These are phyloP conservation scores for Shiraia sp. DNA, from an alignment of 2,329 filamentous ascomycete genomes.

Conservation along the genomic window DNA sequence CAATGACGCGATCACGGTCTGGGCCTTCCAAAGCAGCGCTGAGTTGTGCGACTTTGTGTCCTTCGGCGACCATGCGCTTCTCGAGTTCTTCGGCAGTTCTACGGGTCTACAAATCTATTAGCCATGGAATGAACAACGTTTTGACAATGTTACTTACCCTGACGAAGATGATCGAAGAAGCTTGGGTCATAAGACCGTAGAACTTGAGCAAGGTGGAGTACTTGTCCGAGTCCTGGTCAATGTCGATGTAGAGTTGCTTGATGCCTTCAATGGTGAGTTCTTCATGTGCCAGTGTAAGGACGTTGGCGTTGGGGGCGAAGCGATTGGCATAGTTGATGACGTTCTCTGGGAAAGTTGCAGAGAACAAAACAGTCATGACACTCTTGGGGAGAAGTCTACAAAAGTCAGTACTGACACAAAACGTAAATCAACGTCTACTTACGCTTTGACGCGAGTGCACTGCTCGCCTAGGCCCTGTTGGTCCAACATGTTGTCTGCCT, in stretches of 20 bases:
- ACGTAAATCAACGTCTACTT: conserved; percentile 39
- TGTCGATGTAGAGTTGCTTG: conserved; percentile 97
- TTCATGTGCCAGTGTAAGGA: conserved; percentile 84
- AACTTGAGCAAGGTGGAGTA: conserved; percentile 88
- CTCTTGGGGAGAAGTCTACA: conserved; percentile 70
- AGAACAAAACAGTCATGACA: conserved; percentile 92
- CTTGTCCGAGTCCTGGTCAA: conserved; percentile 77
- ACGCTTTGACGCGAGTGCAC: conserved; percentile 87
- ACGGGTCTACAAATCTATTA: conserved; percentile 64
- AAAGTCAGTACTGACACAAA: conserved; percentile 33
- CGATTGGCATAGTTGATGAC: conserved; percentile 81
- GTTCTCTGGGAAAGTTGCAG: conserved; percentile 86
- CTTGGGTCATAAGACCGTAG: conserved; percentile 94
- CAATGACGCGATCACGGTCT: conserved; percentile 81
- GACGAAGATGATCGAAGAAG: conserved; percentile 97
- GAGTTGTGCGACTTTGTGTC: conserved; percentile 87
- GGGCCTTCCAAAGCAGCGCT: conserved; percentile 85
- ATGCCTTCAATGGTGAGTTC: conserved; percentile 97
- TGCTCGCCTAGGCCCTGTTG: conserved; percentile 94
- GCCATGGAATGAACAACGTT: not conserved
- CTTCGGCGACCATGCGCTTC: conserved; percentile 81
- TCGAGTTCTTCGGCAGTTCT: conserved; percentile 85
- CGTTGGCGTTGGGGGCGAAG: conserved; percentile 85
- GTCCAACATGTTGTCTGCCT: conserved; percentile 99
- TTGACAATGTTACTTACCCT: conserved; percentile 60